Conservation (phyloP, 768 basidiomycete species). For the Chalciporus chontae region DNA sequence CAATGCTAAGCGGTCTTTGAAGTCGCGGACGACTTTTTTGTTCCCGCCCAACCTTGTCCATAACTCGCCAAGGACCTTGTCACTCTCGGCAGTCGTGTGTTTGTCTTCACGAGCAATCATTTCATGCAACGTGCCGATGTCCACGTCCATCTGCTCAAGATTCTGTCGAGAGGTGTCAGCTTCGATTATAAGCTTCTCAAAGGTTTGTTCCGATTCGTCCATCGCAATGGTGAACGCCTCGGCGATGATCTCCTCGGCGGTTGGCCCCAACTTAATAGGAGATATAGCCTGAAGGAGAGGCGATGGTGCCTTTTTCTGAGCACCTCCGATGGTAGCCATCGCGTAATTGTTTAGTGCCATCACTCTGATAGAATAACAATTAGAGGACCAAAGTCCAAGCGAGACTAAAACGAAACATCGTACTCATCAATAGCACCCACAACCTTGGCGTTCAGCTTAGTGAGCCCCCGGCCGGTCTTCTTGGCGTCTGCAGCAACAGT, state of each 20-base stretch:
- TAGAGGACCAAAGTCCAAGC: background rate
- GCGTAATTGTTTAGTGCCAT: conserved; percentile 75
- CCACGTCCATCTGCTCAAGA: conserved; percentile 61
- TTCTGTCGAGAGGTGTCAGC: conserved; percentile 54
- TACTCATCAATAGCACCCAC: conserved; percentile 73
- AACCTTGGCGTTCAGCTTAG: conserved; percentile 63
- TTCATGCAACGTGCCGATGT: conserved; percentile 53
- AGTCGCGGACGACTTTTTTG: conserved; percentile 42
- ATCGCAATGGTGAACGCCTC: conserved; percentile 61
- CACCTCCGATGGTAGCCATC: conserved; percentile 48
- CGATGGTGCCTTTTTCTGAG: conserved; percentile 27
- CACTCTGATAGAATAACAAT: conserved; percentile 40
- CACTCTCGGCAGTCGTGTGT: conserved; percentile 40
- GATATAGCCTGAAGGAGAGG: conserved; percentile 35
- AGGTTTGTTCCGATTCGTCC: conserved; percentile 49
- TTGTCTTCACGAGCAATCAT: conserved; percentile 57
- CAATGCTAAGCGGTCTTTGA: conserved; percentile 48
- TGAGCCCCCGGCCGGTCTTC: conserved; percentile 54
- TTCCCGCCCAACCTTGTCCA: conserved; percentile 74
- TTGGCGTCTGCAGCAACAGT: conserved; percentile 62
- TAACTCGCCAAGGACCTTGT: conserved; percentile 57
- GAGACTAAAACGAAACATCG: conserved; percentile 19
- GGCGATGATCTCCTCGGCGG: conserved; percentile 43
- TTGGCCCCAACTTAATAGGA: conserved; percentile 36
- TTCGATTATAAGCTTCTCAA: conserved; percentile 62